Conservation (phyloP, 2,329 filamentous ascomycete genomes). For the Claviceps humidiphila region DNA sequence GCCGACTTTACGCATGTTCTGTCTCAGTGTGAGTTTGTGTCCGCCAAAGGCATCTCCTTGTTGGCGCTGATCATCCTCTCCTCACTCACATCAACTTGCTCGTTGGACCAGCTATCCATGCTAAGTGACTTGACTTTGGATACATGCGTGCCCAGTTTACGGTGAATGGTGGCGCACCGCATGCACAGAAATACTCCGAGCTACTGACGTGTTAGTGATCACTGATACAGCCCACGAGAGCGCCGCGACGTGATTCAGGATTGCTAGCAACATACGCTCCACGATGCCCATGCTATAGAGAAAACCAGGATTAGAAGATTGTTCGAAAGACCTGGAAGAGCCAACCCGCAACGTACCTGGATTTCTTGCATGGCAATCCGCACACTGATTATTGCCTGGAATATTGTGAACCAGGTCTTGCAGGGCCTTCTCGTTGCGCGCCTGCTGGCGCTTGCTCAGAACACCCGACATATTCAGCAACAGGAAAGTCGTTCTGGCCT, state of each 20-base stretch:
- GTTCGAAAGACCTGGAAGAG: neutral
- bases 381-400: constrained; percentile 84
- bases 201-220: constrained; percentile 29
- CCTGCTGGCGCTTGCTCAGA: constrained; percentile 92
- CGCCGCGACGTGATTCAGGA: neutral
- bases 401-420: constrained; percentile 77
- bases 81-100: constrained; percentile 74
- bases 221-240: neutral
- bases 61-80: constrained; percentile 14
- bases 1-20: constrained; percentile 92
- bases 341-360: constrained; percentile 50
- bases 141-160: constrained; percentile 93
- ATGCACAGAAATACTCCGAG: constrained; percentile 94
- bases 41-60: neutral
- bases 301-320: constrained; percentile 14
- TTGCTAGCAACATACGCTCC: constrained; percentile 53
- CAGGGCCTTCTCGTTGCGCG: constrained; percentile 84
- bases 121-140: constrained; percentile 98
- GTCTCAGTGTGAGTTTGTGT: neutral
- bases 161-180: constrained; percentile 89
- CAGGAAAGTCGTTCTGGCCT: neutral
- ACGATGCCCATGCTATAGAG: constrained; percentile 75
- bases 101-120: constrained; percentile 94
- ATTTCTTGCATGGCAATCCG: constrained; percentile 83
- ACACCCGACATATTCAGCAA: constrained; percentile 48